Evolutionary conservation across 192 early-diverging fungal species (phyloP).

Genomic region (Spinellus fusiger): DNA sequence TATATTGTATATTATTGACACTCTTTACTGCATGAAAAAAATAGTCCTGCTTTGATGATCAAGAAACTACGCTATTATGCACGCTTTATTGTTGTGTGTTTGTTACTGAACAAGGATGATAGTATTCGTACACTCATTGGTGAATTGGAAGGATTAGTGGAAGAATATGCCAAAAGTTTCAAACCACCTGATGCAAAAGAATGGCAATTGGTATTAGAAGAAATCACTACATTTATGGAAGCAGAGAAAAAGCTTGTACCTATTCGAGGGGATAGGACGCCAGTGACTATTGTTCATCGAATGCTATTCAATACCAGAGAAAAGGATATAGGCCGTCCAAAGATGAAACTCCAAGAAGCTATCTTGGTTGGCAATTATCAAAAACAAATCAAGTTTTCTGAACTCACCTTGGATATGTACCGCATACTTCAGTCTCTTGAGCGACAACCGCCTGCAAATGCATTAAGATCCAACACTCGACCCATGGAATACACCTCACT

Average conservation of each 20-base stretch:
- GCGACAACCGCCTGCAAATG: slow-evolving; percentile 2
- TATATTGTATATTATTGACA: neutral
- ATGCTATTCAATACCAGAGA: slow-evolving; percentile 49
- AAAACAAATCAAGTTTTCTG: slow-evolving; percentile 96
- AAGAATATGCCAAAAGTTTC: slow-evolving; percentile 82
- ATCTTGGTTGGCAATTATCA: slow-evolving; percentile 94
- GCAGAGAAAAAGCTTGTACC: slow-evolving; percentile 78
- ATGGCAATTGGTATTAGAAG: slow-evolving; percentile 78
- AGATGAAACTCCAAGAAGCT: slow-evolving; percentile 82
- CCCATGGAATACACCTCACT: neutral
- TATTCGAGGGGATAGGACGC: slow-evolving; percentile 40
- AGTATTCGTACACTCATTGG: slow-evolving; percentile 79
- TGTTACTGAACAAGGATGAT: slow-evolving; percentile 77
- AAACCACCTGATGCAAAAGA: slow-evolving; percentile 85
- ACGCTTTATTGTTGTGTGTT: slow-evolving; percentile 92
- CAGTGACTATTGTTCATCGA: slow-evolving; percentile 46
- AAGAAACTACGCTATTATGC: slow-evolving; percentile 98
- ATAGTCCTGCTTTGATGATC: slow-evolving; percentile 84
- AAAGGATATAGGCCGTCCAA: slow-evolving; percentile 43
- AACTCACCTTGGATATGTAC: slow-evolving; percentile 95
- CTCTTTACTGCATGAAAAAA: neutral
- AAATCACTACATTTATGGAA: slow-evolving; percentile 80
- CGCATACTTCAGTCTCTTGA: slow-evolving; percentile 91
- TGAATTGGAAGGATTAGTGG: slow-evolving; percentile 76
- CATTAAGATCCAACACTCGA: neutral